Percentiles rank a stretch among this genome's conserved stretches.
Evolutionary conservation across 2,329 filamentous ascomycete species (phyloP).

Genomic region (Fusarium newnesense): DNA sequence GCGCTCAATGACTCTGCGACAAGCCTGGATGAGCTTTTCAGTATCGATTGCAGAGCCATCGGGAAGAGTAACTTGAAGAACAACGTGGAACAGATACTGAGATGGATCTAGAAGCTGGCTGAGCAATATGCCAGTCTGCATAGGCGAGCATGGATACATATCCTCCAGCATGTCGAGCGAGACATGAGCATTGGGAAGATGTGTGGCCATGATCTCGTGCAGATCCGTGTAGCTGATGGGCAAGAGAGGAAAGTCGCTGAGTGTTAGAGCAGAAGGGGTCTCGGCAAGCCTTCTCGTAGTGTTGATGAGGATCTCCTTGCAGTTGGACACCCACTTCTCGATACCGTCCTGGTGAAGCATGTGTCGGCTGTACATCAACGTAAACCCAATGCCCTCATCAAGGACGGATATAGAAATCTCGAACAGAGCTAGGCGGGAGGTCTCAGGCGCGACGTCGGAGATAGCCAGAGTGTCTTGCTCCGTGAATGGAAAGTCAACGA

Average conservation of each 20-base stretch:
- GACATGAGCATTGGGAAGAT: slow-evolving; percentile 34
- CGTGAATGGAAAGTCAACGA: neutral
- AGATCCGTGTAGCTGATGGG: slow-evolving; percentile 45
- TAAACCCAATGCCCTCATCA: neutral
- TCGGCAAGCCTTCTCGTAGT: slow-evolving; percentile 20
- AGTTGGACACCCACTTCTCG: slow-evolving; percentile 22
- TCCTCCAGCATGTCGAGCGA: slow-evolving; percentile 43
- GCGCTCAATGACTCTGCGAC: slow-evolving; percentile 37
- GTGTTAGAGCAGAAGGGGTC: slow-evolving; percentile 36
- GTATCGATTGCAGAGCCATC: neutral
- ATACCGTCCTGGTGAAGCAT: slow-evolving; percentile 30
- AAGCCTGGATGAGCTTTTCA: slow-evolving; percentile 17
- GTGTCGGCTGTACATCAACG: slow-evolving; percentile 23
- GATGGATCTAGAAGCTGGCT: slow-evolving; percentile 43
- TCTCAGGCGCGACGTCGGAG: slow-evolving; percentile 20
- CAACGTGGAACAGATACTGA: slow-evolving; percentile 31
- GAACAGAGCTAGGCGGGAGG: slow-evolving; percentile 29
- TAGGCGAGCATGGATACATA: slow-evolving; percentile 52
- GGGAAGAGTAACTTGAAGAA: slow-evolving; percentile 13
- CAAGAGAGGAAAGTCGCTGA: slow-evolving; percentile 50
- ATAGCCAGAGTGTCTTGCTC: neutral
- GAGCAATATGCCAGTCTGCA: slow-evolving; percentile 52
- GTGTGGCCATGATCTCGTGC: slow-evolving; percentile 33
- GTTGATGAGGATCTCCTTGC: slow-evolving; percentile 1
- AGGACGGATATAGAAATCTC: slow-evolving; percentile 31